Base-by-base conservation (phyloP, 148 eudicot genomes). In the Heliosperma pusillum region DNA sequence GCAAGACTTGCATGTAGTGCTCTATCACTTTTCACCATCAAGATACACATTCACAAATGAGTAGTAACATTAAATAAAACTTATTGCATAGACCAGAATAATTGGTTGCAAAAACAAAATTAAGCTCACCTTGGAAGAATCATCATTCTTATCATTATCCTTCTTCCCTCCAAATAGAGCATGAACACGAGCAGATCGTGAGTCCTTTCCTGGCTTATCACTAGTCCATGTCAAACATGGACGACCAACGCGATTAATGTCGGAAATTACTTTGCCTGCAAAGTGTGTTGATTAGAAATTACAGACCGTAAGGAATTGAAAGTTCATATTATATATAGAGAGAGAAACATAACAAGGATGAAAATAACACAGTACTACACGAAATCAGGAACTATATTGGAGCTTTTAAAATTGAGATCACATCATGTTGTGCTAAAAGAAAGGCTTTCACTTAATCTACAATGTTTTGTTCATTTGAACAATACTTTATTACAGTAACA, bases 81-180 rank as follows among this genome's bases (percentile, higher is more conserved):
- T 22, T 2, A 26, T 12, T 19, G 29, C 4, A 24, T 26, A 16
- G 22, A 57, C 17, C 36, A 33, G 52, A 16, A 72, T 20, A 67
- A 3, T 11, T 58, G 13, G 22, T 67, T 5, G 19, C 12, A 33
- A 44, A 44, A 40, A 15, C 33, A 21, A 53, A 72, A 76, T 10
- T 3, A 82, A 66, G 57, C 78, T 60, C 55, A 89, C 92, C 89
- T 87, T 89, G 61, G 90, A 81, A 3, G 86, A 76, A n/a, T 90
- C 92, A 24, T 88, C 91, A 26, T 79, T 55, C 72, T 87, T 87
- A 21, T 89, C 90, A 33, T 75, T 80, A n/a, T 88, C 87, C 80
- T 92, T 92, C 75, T 88, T 88, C 36, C 97, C 97, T 76, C 97
- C 97, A 77, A 91, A 91, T 63, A 91, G 79, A 79, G 78, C 89